A percentile compares a stretch with the other conserved stretches of the same genome.
These are phyloP conservation scores for Colletotrichum eremochloae DNA, from an alignment of 2,329 filamentous ascomycete species.

Conservation along the genomic window DNA sequence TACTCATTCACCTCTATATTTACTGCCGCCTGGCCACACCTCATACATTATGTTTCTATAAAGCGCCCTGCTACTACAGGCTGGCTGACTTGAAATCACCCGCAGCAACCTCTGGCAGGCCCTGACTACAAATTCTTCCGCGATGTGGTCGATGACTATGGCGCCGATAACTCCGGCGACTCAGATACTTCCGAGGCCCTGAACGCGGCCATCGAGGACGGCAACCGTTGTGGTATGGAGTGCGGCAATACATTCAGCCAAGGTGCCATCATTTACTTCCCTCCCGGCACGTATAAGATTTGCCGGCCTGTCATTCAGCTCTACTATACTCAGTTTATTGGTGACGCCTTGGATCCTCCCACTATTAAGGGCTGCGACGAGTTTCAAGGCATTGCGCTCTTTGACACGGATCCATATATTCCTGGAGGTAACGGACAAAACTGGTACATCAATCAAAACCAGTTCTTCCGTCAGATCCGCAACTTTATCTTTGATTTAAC, in stretches of 20 bases:
- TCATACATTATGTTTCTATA: no score
- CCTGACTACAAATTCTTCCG: slow-evolving; percentile 67
- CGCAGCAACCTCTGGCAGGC: slow-evolving; percentile 4
- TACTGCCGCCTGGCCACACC: no score
- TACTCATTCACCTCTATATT: no score
- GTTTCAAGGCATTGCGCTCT: slow-evolving; percentile 73
- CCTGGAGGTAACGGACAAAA: slow-evolving; percentile 66
- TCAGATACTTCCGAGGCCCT: slow-evolving; percentile 78
- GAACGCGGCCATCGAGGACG: slow-evolving; percentile 72
- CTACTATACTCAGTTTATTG: slow-evolving; percentile 80
- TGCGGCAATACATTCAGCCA: slow-evolving; percentile 76
- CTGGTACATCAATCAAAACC: slow-evolving; percentile 68
- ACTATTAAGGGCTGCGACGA: slow-evolving; percentile 62
- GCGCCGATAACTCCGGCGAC: slow-evolving; percentile 61
- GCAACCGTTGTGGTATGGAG: slow-evolving; percentile 72
- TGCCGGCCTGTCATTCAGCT: slow-evolving; percentile 73
- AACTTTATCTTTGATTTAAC: slow-evolving; percentile 71
- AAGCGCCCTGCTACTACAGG: no score
- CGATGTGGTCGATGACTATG: slow-evolving; percentile 64
- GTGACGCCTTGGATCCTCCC: slow-evolving; percentile 72
- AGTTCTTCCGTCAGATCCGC: slow-evolving; percentile 66
- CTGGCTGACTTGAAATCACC: no score
- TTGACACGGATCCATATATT: slow-evolving; percentile 73
- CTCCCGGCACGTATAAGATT: slow-evolving; percentile 75
- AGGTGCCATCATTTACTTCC: slow-evolving; percentile 78